Conservation (phyloP, 805 yeast species). For the Brettanomyces bruxellensis region DNA sequence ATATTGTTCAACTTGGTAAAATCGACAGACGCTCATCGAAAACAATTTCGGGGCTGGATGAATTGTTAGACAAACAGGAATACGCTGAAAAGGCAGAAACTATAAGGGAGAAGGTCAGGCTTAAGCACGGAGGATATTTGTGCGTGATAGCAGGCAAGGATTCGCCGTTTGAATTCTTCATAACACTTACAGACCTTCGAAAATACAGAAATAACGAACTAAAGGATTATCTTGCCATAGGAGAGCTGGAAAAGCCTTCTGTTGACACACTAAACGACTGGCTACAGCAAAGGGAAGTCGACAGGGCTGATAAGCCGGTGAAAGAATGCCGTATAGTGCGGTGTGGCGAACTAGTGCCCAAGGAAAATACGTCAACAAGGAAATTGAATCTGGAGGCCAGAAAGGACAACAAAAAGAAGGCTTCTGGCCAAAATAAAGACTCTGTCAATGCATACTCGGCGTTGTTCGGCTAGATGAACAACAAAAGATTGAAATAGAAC, state of each 20-base stretch:
- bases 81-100: conserved; percentile 1
- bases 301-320: conserved; percentile 11
- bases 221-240: conserved; percentile 14
- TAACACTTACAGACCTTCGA: conserved; percentile 12
- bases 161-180: conserved; percentile 14
- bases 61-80: conserved; percentile 7
- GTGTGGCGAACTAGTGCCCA: conserved; percentile 15
- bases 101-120: background rate
- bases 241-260: conserved; percentile 14
- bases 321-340: conserved; percentile 10
- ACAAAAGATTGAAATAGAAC: no score
- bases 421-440: no score
- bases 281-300: conserved; percentile 9
- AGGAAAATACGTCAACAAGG: background rate
- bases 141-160: conserved; percentile 10
- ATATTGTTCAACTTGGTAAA: conserved; percentile 16
- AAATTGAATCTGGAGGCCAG: background rate
- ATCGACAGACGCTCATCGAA: conserved; percentile 6
- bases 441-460: no score
- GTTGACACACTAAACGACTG: conserved; percentile 1
- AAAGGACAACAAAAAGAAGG: background rate
- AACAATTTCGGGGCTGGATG: background rate
- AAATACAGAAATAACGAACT: conserved; percentile 6
- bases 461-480: no score
- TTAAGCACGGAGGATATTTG: conserved; percentile 9